These are phyloP conservation scores for Pythium angustatum DNA, from an alignment of 352 stramenopile genomes.

Conservation along the genomic window DNA sequence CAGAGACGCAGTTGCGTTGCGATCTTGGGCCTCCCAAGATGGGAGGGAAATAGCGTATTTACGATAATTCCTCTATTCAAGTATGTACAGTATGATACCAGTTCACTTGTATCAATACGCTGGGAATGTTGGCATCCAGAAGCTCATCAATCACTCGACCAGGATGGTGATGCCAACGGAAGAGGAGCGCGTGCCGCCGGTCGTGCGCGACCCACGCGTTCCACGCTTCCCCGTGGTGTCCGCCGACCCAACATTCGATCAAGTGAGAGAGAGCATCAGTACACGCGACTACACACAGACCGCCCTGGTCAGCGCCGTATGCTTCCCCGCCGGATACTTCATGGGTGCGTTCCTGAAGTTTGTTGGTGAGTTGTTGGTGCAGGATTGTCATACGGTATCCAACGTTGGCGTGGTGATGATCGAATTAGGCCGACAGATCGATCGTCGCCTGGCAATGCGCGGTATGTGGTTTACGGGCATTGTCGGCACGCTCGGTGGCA, in stretches of 20 bases:
- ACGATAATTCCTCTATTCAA: background rate
- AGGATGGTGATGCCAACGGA: constrained; percentile 23
- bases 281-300: constrained; percentile 48
- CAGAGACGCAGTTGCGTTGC: background rate
- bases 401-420: background rate
- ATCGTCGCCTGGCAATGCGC: constrained; percentile 54
- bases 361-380: background rate
- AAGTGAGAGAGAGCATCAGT: constrained; percentile 62
- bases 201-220: constrained; percentile 58
- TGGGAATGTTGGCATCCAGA: constrained; percentile 6
- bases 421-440: constrained; percentile 54
- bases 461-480: constrained; percentile 81
- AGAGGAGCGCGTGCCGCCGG: constrained; percentile 38
- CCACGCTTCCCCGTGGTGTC: constrained; percentile 74
- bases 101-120: constrained; percentile 7
- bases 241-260: constrained; percentile 53
- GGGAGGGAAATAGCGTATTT: constrained; percentile 3
- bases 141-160: constrained; percentile 3
- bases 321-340: constrained; percentile 74
- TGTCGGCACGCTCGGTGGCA: constrained; percentile 56
- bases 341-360: constrained; percentile 41
- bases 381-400: background rate
- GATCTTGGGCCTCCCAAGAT: background rate
- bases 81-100: background rate
- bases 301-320: constrained; percentile 41